phyloP scores from a whole-genome alignment of 2,329 filamentous ascomycete genomes.

The Lachnellula cervina region DNA sequence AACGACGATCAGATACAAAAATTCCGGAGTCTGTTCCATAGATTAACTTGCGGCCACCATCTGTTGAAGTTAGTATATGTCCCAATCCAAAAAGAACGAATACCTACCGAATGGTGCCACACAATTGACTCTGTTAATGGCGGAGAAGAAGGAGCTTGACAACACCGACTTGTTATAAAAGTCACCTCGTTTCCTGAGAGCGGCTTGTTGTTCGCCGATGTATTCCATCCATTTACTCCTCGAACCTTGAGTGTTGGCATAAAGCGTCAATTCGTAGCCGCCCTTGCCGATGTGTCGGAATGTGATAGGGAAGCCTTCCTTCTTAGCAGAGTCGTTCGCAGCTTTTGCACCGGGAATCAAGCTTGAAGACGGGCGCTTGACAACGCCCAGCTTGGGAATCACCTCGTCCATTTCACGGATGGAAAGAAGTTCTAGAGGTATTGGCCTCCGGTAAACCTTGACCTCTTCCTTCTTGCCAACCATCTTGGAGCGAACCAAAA shows the following conservation, averaged over 20 bases:
- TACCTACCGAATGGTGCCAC: constrained; percentile 80
- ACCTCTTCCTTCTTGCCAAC: constrained; percentile 92
- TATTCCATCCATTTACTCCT: constrained; percentile 96
- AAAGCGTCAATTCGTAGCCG: constrained; percentile 88
- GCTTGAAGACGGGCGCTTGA: constrained; percentile 85
- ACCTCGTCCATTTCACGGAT: constrained; percentile 98
- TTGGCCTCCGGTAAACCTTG: constrained; percentile 90
- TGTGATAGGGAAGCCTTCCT: constrained; percentile 87
- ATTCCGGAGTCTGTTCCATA: constrained; percentile 94
- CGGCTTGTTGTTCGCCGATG: constrained; percentile 86
- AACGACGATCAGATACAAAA: constrained; percentile 85
- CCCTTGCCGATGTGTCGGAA: constrained; percentile 95
- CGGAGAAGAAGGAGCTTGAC: constrained; percentile 55
- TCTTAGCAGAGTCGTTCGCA: constrained; percentile 52
- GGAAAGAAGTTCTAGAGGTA: constrained; percentile 85
- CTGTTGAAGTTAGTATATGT: constrained; percentile 41
- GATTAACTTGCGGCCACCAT: constrained; percentile 90
- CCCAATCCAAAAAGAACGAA: background rate
- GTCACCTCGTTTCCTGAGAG: constrained; percentile 77
- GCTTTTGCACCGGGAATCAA: constrained; percentile 60
- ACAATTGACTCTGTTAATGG: constrained; percentile 83
- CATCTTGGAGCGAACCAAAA: constrained; percentile 85
- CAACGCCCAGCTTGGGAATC: constrained; percentile 70
- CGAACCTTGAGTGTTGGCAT: constrained; percentile 77
- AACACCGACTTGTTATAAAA: constrained; percentile 76